These are phyloP conservation scores for Populus alba DNA, from an alignment of 345 rosid genomes.

Conservation along the genomic window DNA sequence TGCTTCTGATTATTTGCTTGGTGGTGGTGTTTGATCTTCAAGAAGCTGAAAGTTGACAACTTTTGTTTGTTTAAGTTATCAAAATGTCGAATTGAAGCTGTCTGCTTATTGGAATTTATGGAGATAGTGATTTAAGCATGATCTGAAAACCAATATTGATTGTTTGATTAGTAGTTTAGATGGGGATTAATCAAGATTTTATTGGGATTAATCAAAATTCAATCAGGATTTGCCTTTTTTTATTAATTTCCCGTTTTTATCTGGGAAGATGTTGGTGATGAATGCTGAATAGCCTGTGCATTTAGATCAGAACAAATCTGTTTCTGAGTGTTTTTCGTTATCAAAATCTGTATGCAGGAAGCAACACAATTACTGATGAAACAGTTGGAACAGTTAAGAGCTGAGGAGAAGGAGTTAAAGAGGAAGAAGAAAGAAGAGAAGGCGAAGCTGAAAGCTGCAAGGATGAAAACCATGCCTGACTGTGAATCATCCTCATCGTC, in stretches of 20 bases:
- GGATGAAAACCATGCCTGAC: neutral
- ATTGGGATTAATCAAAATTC: no score
- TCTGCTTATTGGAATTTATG: neutral
- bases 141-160: neutral
- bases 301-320: neutral
- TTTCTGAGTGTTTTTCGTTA: neutral
- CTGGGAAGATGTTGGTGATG: neutral
- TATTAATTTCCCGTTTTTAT: neutral
- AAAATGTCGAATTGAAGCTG: neutral
- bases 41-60: neutral
- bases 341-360: slow-evolving; percentile 4
- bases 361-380: slow-evolving; percentile 17
- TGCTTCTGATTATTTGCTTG: neutral
- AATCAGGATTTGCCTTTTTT: neutral
- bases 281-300: neutral
- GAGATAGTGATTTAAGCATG: neutral
- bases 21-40: neutral
- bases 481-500: slow-evolving; percentile 19
- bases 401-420: slow-evolving; percentile 14
- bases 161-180: neutral
- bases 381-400: slow-evolving; percentile 7
- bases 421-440: slow-evolving; percentile 25
- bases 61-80: neutral
- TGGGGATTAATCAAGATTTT: neutral
- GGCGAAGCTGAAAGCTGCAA: neutral